Evolutionary conservation across 768 basidiomycete genomes (phyloP), one percentile per base, ranked within the genome.

Genomic region (Russula emetica): DNA sequence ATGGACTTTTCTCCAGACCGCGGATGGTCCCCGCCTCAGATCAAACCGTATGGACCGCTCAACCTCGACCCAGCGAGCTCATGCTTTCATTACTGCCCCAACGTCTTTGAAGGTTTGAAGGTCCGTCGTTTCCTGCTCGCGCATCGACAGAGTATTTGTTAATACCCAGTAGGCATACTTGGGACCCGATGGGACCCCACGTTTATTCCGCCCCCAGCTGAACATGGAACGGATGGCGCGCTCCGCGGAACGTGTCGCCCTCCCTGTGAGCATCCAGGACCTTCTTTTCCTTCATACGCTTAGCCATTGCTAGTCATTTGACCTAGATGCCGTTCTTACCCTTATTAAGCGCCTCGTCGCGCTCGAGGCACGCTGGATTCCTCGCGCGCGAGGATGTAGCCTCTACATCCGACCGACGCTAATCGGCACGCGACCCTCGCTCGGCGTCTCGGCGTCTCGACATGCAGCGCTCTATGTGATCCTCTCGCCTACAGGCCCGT

Each of bases 381-480:
- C 94, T 3, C 75, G 77, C 2, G 73, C 78, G 14, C 78, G 83
- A 2, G 93, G 88, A 16, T 84, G 91, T 73, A 91, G 88, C 62
- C 78, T 98, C 40, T 98, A 96, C 78, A 83, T 97, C 68, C 86
- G 94, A 52, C 88, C 92, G 26, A 93, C 86, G 7, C 75, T 91
- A 71, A 88, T 81, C 62, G 80, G 77, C 24, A 80, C 79, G 1
- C 74, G 78, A 10, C 62, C 77, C 30, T 72, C 78, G 7, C 80
- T 90, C 52, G 84, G 87, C 44, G 87, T 95, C 5, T 79, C 79
- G 36, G 86, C 93, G 3, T 91, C 91, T 0, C 85, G 82, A 61
- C 85, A 90, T 63, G 92, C 94, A 0, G 78, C 90, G 44, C 83
- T 98, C 42, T 98, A 92, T 74, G 87, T 97, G 63, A 88, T 98